Evolutionary conservation across 2,329 filamentous ascomycete species (phyloP).

Genomic region (Colletotrichum spinosum): DNA sequence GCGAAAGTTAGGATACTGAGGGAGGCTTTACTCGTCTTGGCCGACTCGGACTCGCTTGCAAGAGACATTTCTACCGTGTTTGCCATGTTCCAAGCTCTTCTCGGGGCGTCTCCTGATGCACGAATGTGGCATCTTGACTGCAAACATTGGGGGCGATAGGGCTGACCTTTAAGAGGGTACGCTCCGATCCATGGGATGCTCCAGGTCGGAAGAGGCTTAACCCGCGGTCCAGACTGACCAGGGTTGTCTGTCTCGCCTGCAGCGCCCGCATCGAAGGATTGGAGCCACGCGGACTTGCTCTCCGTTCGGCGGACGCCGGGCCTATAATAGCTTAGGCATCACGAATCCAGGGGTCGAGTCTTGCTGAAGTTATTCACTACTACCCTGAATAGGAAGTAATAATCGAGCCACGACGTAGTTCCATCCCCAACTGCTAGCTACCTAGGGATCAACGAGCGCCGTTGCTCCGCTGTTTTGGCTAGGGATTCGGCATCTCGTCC

Average conservation of each 20-base stretch:
- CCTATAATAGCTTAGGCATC: background rate
- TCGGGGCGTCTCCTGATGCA: background rate
- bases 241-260: too few species aligned
- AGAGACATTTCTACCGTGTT: background rate
- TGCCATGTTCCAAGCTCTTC: background rate
- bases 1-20: background rate
- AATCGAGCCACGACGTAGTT: too few species aligned
- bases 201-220: slow-evolving; percentile 9
- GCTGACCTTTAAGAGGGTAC: slow-evolving; percentile 2
- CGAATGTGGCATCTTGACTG: too few species aligned
- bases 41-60: background rate
- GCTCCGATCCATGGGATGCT: background rate
- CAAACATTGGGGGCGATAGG: background rate
- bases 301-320: background rate
- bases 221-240: background rate
- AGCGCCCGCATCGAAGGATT: background rate
- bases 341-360: too few species aligned
- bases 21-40: background rate
- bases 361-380: too few species aligned
- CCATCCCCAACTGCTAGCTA: too few species aligned
- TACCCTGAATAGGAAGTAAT: too few species aligned
- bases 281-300: background rate
- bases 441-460: too few species aligned
- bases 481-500: too few species aligned
- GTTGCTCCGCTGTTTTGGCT: too few species aligned